Percentiles rank a stretch among this genome's conserved stretches.
Conservation (phyloP, 176 grass and related monocot genomes). For the Zea mays region Zm-B73-REFERENCE-NAM-5.0 NC_050100.1:221425501-221426000, state of each 20-base stretch:
- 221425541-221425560: constrained; percentile 90
- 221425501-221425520: constrained; percentile 97
- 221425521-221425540: constrained; percentile 85
- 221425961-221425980: constrained; percentile 85
- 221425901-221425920: constrained; percentile 84
- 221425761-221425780: constrained; percentile 95
- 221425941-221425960: constrained; percentile 92
- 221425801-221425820: constrained; percentile 81
- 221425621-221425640: constrained; percentile 82
- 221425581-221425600: constrained; percentile 97
- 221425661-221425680: constrained; percentile 92
- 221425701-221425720: constrained; percentile 85
- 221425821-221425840: constrained; percentile 78
- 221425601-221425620: constrained; percentile 95
- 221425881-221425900: constrained; percentile 54
- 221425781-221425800: constrained; percentile 94
- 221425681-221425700: constrained; percentile 96
- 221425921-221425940: constrained; percentile 93
- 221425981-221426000: constrained; percentile 60
- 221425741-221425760: constrained; percentile 91
- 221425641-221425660: constrained; percentile 89
- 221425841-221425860: constrained; percentile 66
- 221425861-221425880: constrained; percentile 41
- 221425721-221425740: constrained; percentile 76
- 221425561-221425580: constrained; percentile 72